Percentiles rank a stretch among this genome's conserved stretches.
These are phyloP conservation scores for Gnetum montanum DNA, from an alignment of 75 land plant species.

Conservation along the genomic window DNA sequence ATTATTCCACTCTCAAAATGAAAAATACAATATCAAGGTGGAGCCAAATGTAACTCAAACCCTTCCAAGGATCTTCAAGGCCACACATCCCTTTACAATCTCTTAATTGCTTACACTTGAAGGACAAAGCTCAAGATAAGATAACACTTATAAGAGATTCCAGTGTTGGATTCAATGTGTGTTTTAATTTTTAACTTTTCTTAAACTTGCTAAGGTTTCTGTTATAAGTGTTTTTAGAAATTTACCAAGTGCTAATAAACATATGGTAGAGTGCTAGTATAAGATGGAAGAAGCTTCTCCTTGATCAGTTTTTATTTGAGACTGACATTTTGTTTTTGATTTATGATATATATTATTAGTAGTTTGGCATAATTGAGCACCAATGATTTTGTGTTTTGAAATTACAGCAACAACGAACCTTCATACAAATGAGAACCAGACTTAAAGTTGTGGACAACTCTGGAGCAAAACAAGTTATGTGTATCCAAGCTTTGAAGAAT, in stretches of 20 bases:
- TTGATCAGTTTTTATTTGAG: neutral
- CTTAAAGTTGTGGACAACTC: constrained; percentile 96
- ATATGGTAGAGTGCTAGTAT: neutral
- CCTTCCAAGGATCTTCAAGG: too few relatives aligned
- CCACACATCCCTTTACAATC: too few relatives aligned
- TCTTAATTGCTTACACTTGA: too few relatives aligned
- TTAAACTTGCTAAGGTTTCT: too few relatives aligned
- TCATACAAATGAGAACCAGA: constrained; percentile 69
- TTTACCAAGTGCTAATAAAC: neutral
- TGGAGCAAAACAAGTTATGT: constrained; percentile 84
- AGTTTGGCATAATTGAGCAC: neutral
- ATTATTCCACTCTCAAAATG: too few relatives aligned
- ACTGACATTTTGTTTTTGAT: neutral
- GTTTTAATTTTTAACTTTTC: too few relatives aligned
- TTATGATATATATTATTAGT: neutral
- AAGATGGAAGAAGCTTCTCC: neutral
- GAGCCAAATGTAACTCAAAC: too few relatives aligned
- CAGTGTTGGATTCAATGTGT: too few relatives aligned
- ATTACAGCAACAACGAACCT: constrained; percentile 53
- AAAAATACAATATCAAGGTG: too few relatives aligned
- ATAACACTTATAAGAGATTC: too few relatives aligned
- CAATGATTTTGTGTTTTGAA: neutral
- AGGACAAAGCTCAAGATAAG: too few relatives aligned
- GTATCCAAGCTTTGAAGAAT: constrained; percentile 72
- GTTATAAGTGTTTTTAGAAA: too few relatives aligned